These are phyloP conservation scores for Vitis hybrid DNA, from an alignment of 177 flowering plant genomes.

Conservation along the genomic window DNA sequence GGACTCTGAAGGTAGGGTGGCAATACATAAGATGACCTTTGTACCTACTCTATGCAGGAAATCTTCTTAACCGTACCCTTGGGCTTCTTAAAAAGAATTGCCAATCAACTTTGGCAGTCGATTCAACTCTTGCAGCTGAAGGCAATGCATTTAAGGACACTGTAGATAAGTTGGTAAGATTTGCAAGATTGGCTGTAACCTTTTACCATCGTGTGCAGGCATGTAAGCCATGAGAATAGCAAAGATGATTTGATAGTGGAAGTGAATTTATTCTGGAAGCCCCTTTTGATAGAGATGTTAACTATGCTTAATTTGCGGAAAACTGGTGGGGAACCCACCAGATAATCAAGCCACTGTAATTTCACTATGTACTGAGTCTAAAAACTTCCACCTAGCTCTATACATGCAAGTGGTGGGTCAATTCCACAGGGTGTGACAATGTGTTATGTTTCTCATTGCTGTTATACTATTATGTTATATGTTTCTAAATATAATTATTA, in stretches of 20 bases:
- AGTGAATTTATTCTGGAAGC: no score
- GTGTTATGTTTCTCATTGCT: no score
- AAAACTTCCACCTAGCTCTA: no score
- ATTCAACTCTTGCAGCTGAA: constrained; percentile 79
- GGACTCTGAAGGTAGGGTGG: neutral
- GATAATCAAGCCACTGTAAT: no score
- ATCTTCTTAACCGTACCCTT: constrained; percentile 98
- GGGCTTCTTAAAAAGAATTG: constrained; percentile 93
- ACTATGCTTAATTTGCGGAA: no score
- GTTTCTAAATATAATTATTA: neutral
- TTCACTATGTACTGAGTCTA: no score
- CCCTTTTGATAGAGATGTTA: no score
- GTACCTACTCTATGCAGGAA: constrained; percentile 48
- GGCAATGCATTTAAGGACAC: constrained; percentile 63
- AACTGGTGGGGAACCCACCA: no score
- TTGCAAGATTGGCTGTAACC: neutral
- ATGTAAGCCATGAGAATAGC: neutral
- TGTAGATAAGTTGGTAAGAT: constrained; percentile 72
- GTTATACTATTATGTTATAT: no score
- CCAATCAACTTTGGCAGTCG: constrained; percentile 70
- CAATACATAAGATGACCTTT: neutral
- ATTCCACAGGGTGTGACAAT: no score
- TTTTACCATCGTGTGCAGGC: neutral
- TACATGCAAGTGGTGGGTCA: no score
- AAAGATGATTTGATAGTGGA: no score